These are phyloP conservation scores for Capronia americana DNA, from an alignment of 2,329 filamentous ascomycete species.

Conservation along the genomic window DNA sequence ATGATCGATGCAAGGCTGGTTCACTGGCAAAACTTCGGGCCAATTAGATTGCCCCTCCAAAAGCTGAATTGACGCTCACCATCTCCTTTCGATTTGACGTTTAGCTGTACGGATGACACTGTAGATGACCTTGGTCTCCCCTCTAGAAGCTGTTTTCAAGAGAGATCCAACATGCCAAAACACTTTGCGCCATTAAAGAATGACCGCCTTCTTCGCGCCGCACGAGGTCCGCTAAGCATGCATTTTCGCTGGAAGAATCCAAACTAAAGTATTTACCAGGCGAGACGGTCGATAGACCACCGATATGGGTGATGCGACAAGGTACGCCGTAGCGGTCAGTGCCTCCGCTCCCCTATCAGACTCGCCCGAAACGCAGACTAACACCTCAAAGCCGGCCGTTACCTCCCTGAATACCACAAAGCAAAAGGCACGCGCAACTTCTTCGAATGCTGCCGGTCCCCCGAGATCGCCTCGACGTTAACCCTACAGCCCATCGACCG, in stretches of 20 bases:
- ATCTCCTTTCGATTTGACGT: background rate
- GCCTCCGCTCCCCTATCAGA: constrained; percentile 17
- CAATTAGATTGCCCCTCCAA: background rate
- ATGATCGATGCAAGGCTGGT: background rate
- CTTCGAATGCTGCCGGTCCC: constrained; percentile 94
- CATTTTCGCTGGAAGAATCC: constrained; percentile 11
- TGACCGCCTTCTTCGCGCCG: constrained; percentile 87
- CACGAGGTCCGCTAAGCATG: constrained; percentile 68
- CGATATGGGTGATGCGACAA: constrained; percentile 99
- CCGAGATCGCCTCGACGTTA: constrained; percentile 89
- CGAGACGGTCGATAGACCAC: constrained; percentile 87
- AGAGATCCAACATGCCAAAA: constrained; percentile 61
- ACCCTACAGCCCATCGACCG: constrained; percentile 95
- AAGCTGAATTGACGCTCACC: background rate
- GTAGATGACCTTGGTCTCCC: background rate
- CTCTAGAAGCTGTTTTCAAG: background rate
- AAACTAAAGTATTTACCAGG: constrained; percentile 52
- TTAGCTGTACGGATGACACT: background rate
- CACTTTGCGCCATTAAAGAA: constrained; percentile 87
- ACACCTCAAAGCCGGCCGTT: constrained; percentile 75
- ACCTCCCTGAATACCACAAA: constrained; percentile 96
- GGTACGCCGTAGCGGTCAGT: constrained; percentile 60
- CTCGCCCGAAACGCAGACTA: background rate
- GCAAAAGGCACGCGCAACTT: constrained; percentile 91
- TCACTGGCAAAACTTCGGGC: constrained; percentile 4